Percentiles rank a stretch among this genome's conserved stretches.
Evolutionary conservation across 73 alveolate genomes (phyloP).

Genomic region (Uronychia setigera): DNA sequence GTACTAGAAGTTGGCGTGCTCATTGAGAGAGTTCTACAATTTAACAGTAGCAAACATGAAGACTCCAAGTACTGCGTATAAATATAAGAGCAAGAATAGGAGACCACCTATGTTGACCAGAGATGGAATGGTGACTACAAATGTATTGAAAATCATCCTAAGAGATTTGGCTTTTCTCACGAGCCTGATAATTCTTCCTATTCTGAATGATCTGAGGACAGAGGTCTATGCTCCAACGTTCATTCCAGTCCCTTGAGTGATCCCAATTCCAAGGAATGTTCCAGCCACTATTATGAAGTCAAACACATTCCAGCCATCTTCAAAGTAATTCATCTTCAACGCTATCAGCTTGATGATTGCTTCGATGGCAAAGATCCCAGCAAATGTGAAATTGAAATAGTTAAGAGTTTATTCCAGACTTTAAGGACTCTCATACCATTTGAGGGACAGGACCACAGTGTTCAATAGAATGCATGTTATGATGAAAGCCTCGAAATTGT

Average conservation of each 20-base stretch:
- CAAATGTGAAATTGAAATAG: slow-evolving; percentile 18
- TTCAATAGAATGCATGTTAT: slow-evolving; percentile 56
- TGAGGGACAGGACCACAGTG: slow-evolving; percentile 26
- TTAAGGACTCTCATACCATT: slow-evolving; percentile 35
- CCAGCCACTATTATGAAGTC: slow-evolving; percentile 47
- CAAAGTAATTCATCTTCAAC: slow-evolving; percentile 22
- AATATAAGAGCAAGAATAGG: slow-evolving; percentile 82
- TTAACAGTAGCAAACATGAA: slow-evolving; percentile 77
- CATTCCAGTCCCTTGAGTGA: neutral
- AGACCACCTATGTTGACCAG: slow-evolving; percentile 88
- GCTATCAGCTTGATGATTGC: slow-evolving; percentile 42
- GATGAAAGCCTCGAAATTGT: slow-evolving; percentile 54
- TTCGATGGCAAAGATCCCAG: slow-evolving; percentile 45
- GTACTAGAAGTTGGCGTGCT: slow-evolving; percentile 15
- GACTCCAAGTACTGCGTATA: slow-evolving; percentile 92
- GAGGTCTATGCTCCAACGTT: slow-evolving; percentile 2
- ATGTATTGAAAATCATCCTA: neutral
- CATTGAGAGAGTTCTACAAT: slow-evolving; percentile 42
- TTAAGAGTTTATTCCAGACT: slow-evolving; percentile 1
- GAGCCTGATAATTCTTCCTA: slow-evolving; percentile 6
- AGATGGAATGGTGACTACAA: slow-evolving; percentile 72
- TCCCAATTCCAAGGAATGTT: slow-evolving; percentile 27
- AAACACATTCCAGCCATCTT: slow-evolving; percentile 61
- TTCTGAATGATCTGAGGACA: slow-evolving; percentile 20
- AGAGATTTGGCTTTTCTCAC: slow-evolving; percentile 1